Conservation (phyloP, 106 monocot genomes). For the Posidonia australis region DNA sequence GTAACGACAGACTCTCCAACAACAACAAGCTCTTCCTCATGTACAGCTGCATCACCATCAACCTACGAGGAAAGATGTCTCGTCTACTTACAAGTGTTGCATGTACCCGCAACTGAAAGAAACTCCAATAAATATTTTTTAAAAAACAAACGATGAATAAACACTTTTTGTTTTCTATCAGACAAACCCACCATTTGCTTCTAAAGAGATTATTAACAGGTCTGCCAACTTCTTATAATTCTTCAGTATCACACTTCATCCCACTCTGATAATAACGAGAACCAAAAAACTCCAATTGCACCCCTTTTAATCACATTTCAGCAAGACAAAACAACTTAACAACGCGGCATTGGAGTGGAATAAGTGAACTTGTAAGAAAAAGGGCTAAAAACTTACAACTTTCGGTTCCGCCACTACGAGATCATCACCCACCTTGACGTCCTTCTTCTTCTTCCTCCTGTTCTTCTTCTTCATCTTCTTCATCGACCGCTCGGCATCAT, state of each 20-base stretch:
- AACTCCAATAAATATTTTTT: background rate
- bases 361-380: background rate
- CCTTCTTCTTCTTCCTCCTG: background rate
- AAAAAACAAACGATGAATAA: background rate
- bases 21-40: background rate
- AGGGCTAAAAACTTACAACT: background rate
- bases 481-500: background rate
- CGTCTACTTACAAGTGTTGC: background rate
- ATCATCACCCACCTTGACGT: no score
- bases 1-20: constrained; percentile 8
- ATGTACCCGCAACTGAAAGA: background rate
- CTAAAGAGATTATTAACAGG: background rate
- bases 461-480: background rate
- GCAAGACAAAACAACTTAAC: no score
- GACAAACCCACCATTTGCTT: background rate
- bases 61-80: background rate
- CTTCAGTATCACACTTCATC: no score
- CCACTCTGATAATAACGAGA: no score
- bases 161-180: background rate
- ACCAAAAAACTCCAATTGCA: no score
- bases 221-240: background rate
- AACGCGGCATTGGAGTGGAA: no score
- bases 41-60: background rate
- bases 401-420: background rate
- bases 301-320: no score